Evolutionary conservation across 2,329 filamentous ascomycete genomes (phyloP), one percentile per base, ranked within the genome.

Genomic region (Allantophomopsis lycopodina): DNA sequence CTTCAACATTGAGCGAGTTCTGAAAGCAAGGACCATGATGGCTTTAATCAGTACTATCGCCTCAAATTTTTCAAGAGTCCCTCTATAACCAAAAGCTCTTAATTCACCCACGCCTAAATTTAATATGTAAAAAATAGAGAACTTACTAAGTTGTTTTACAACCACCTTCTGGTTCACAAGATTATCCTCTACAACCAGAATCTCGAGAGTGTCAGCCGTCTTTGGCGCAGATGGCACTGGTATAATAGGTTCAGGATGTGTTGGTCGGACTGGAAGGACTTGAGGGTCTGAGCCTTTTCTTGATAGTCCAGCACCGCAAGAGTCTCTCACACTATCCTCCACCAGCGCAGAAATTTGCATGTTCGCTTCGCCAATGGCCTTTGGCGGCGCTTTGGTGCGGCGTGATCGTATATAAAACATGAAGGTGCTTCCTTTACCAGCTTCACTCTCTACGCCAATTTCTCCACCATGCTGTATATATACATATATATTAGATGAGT

Each of bases 391-490:
- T 17, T 15, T 34, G 6, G 32, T 34, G 7, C 47, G 42, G 5
- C 51, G 42, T 30, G 47, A 38, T 41, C 48, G 45, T 13, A 79
- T 73, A 49, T 85, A 79, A 55, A 87, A 86, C 0, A 76, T 76
- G 56, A 87, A 86, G 0, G 76, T 83, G 44, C 76, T 82, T 2
- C 83, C 82, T 16, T 75, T 68, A 2, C 79, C 80, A 3, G 73
- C 65, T 46, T 76, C 65, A 14, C 76, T 81, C 2, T 73, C 68
- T 5, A 88, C 79, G 2, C 83, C 83, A 37, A 91, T 85, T 42
- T 82, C 76, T 5, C 83, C 83, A 14, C 17, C 32, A 7, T 34
- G 32, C 23, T 28, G 23, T 5, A 14, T 6, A 14, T 12, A 7
- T 5, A n/a, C n/a, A n/a, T n/a, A n/a, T n/a, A n/a, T 10, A 35